A percentile compares a stretch with the other conserved stretches of the same genome.
Conservation (phyloP, 169 alveolate genomes). For the Plasmodium malariae region DNA sequence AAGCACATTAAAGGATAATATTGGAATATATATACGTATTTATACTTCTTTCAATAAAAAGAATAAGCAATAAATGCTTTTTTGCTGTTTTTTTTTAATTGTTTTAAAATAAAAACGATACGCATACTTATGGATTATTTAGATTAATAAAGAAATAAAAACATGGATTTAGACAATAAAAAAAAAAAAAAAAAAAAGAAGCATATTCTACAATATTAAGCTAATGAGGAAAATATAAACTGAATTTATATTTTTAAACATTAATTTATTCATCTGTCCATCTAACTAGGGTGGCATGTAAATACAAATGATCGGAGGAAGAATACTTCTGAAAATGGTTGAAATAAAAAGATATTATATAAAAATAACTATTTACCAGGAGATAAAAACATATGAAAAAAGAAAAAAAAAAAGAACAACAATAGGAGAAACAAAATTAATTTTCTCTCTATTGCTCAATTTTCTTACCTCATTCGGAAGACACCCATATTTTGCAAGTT, state of each 20-base stretch:
- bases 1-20: too few relatives aligned
- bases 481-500: slow-evolving; percentile 65
- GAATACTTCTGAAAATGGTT: slow-evolving; percentile 44
- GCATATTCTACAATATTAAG: slow-evolving; percentile 2
- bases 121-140: neutral
- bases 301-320: slow-evolving; percentile 66
- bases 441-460: neutral
- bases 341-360: neutral
- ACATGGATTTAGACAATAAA: too few relatives aligned
- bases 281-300: slow-evolving; percentile 71
- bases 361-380: slow-evolving; percentile 2
- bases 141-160: too few relatives aligned
- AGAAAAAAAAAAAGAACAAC: neutral
- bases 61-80: too few relatives aligned
- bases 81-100: too few relatives aligned
- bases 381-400: too few relatives aligned
- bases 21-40: too few relatives aligned
- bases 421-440: neutral
- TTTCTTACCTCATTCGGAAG: slow-evolving; percentile 52
- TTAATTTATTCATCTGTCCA: slow-evolving; percentile 8
- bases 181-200: neutral
- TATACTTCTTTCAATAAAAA: too few relatives aligned
- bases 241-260: neutral
- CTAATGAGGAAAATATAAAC: neutral
- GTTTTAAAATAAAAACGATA: too few relatives aligned